phyloP scores from a whole-genome alignment of 2,329 filamentous ascomycete genomes.

The Helminthosporium solani region DNA sequence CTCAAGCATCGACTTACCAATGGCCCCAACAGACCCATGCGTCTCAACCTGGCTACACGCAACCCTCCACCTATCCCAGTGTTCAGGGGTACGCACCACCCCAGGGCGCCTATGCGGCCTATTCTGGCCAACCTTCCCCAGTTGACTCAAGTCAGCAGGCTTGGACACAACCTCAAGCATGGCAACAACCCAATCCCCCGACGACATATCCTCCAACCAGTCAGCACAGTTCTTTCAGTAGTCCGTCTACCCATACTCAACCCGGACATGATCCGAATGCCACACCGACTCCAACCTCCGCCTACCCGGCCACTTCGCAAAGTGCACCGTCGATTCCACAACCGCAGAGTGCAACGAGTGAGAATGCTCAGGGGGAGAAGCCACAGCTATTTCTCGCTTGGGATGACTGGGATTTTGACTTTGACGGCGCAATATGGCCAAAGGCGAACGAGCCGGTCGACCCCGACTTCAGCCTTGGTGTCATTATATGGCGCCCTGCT shows the following conservation, averaged over 20 bases:
- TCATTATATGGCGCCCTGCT: slow-evolving; percentile 49
- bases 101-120: slow-evolving; percentile 20
- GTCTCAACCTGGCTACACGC: slow-evolving; percentile 23
- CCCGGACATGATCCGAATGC: slow-evolving; percentile 25
- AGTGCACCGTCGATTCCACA: slow-evolving; percentile 10
- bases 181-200: slow-evolving; percentile 22
- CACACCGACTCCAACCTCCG: slow-evolving; percentile 29
- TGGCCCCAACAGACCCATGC: slow-evolving; percentile 26
- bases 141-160: slow-evolving; percentile 24
- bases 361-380: slow-evolving; percentile 22
- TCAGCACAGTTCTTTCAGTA: slow-evolving; percentile 19
- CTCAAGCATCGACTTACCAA: slow-evolving; percentile 23
- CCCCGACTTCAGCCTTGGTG: slow-evolving; percentile 47
- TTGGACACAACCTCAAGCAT: slow-evolving; percentile 25
- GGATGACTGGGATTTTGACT: slow-evolving; percentile 48
- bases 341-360: slow-evolving; percentile 18
- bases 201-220: slow-evolving; percentile 16
- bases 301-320: slow-evolving; percentile 20
- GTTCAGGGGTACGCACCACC: slow-evolving; percentile 24
- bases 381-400: slow-evolving; percentile 36
- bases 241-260: slow-evolving; percentile 8
- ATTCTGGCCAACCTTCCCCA: slow-evolving; percentile 19
- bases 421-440: slow-evolving; percentile 48
- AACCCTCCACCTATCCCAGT: slow-evolving; percentile 21
- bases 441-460: slow-evolving; percentile 49